Conservation (phyloP, 2,329 filamentous ascomycete species). For the Gliomastix tumulicola region DNA sequence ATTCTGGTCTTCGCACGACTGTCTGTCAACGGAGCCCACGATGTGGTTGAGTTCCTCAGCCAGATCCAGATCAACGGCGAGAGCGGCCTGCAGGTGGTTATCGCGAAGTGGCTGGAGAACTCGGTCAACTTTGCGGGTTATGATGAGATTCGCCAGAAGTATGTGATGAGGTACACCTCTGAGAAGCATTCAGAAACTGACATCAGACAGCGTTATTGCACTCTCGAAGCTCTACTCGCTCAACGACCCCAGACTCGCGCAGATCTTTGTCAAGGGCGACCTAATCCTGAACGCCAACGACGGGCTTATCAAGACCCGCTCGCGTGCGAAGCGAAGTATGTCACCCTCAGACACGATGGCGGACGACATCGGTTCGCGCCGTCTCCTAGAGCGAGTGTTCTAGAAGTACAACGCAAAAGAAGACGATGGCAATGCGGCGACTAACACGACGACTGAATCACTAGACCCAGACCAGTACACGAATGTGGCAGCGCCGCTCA, state of each 20-base stretch:
- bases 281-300: conserved; percentile 74
- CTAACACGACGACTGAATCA: background rate
- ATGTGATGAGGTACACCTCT: conserved; percentile 21
- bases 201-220: conserved; percentile 65
- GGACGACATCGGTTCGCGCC: too few relatives aligned
- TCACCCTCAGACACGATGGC: too few relatives aligned
- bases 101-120: conserved; percentile 95
- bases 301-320: conserved; percentile 82
- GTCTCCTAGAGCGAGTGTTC: too few relatives aligned
- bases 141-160: conserved; percentile 96
- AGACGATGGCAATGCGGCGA: too few relatives aligned
- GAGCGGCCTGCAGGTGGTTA: conserved; percentile 80
- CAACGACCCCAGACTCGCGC: conserved; percentile 70
- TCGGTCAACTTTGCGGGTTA: conserved; percentile 97
- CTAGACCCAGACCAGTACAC: conserved; percentile 90
- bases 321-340: conserved; percentile 75
- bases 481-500: conserved; percentile 77
- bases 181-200: conserved; percentile 20
- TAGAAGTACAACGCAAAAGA: too few relatives aligned
- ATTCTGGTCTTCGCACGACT: conserved; percentile 93
- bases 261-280: conserved; percentile 86
- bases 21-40: conserved; percentile 74
- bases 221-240: conserved; percentile 86
- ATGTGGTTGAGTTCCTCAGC: conserved; percentile 87
- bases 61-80: conserved; percentile 73